Evolutionary conservation across 306 rosid species (phyloP).

Genomic region (Prinsepia uniflora): DNA sequence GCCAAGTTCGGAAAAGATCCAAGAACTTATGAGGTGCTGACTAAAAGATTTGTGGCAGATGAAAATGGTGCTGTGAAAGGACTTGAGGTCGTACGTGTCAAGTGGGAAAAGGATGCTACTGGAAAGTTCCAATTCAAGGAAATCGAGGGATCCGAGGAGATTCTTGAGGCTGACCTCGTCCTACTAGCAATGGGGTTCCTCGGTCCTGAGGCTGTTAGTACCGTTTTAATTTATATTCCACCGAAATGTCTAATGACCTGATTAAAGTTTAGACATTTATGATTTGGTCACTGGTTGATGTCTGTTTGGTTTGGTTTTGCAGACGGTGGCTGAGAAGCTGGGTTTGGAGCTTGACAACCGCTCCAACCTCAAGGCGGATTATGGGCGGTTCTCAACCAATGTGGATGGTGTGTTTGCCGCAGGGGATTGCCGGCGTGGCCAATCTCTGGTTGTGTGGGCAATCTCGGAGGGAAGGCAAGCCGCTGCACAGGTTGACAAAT

Average conservation of each 20-base stretch:
- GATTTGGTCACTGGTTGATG: constrained; percentile 8
- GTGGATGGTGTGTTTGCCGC: constrained; percentile 82
- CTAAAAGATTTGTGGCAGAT: constrained; percentile 90
- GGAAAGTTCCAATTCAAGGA: constrained; percentile 85
- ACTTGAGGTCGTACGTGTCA: constrained; percentile 68
- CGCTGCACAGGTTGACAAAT: constrained; percentile 70
- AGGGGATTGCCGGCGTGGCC: constrained; percentile 92
- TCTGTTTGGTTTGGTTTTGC: constrained; percentile 14
- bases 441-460: constrained; percentile 95
- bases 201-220: constrained; percentile 91
- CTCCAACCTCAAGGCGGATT: constrained; percentile 85
- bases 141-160: constrained; percentile 87
- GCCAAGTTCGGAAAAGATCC: constrained; percentile 92
- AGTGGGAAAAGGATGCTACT: constrained; percentile 85
- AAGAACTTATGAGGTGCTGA: constrained; percentile 83
- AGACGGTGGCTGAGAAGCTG: constrained; percentile 74
- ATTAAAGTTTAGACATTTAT: neutral
- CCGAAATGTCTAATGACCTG: neutral
- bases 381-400: constrained; percentile 80
- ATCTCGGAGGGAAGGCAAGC: constrained; percentile 91
- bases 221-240: neutral
- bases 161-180: constrained; percentile 78
- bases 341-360: constrained; percentile 71
- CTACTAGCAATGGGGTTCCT: constrained; percentile 98
- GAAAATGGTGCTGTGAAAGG: constrained; percentile 78